Evolutionary conservation across 2,329 filamentous ascomycete genomes (phyloP).

Genomic region (Botryosphaeria agaves): DNA sequence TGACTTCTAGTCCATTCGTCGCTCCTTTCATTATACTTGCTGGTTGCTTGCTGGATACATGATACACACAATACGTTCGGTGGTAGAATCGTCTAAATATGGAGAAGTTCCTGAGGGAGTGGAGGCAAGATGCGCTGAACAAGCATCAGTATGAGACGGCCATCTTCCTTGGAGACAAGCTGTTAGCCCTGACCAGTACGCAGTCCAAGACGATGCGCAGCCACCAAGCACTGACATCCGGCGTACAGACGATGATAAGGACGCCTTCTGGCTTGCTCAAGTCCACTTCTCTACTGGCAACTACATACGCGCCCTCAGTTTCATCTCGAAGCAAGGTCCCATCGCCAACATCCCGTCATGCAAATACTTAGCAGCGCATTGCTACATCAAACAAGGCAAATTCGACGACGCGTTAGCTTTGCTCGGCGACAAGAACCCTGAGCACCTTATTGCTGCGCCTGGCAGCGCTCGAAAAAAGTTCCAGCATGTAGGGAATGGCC

Average conservation of each 20-base stretch:
- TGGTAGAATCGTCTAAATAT: too few species aligned
- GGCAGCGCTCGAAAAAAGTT: conserved; percentile 53
- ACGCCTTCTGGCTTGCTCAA: conserved; percentile 96
- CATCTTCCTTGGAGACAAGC: conserved; percentile 93
- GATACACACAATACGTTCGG: too few species aligned
- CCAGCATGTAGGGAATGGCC: conserved; percentile 44
- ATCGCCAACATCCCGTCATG: conserved; percentile 69
- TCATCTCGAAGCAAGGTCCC: conserved; percentile 71
- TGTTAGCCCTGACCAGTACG: conserved; percentile 81
- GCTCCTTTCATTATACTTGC: too few species aligned
- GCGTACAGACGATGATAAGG: conserved; percentile 63
- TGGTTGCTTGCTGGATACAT: too few species aligned
- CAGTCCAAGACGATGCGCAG: conserved; percentile 3
- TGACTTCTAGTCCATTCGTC: too few species aligned
- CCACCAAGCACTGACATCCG: conserved; percentile 4
- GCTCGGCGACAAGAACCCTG: conserved; percentile 87
- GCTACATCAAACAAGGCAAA: conserved; percentile 78
- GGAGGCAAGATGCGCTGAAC: conserved; percentile 89
- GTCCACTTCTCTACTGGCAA: conserved; percentile 93
- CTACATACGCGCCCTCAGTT: conserved; percentile 77
- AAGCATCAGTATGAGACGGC: conserved; percentile 94
- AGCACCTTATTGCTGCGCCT: conserved; percentile 57
- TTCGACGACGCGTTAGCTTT: conserved; percentile 77
- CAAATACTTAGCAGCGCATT: conserved; percentile 84
- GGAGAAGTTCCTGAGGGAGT: conserved; percentile 86